These are phyloP conservation scores for Fraxinus albicans DNA, from an alignment of 305 asterid genomes.

Conservation along the genomic window DNA sequence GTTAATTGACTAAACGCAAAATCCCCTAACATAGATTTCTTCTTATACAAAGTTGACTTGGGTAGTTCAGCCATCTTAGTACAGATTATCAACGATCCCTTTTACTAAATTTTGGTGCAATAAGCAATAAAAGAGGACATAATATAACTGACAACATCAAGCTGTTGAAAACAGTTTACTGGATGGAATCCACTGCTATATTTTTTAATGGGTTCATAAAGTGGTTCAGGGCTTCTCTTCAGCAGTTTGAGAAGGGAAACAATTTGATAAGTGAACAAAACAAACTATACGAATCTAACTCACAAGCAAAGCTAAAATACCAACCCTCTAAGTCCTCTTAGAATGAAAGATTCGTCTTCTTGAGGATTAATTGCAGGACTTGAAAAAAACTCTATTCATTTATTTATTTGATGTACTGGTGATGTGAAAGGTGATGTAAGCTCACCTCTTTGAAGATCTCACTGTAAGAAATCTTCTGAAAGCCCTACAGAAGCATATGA, in stretches of 20 bases:
- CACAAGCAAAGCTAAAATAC: background rate
- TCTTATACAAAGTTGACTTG: background rate
- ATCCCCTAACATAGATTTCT: background rate
- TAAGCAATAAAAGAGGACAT: background rate
- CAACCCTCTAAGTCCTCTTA: background rate
- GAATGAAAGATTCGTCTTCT: background rate
- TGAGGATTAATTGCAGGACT: background rate
- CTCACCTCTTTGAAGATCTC: slow-evolving; percentile 85
- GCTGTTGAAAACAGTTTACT: background rate
- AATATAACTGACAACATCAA: background rate
- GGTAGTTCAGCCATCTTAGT: background rate
- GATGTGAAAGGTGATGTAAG: slow-evolving; percentile 13
- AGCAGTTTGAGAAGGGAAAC: background rate
- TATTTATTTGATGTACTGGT: background rate
- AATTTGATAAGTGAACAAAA: background rate
- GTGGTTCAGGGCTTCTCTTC: background rate
- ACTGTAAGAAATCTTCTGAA: slow-evolving; percentile 60
- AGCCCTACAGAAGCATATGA: slow-evolving; percentile 49
- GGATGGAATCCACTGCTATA: background rate
- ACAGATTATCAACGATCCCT: background rate
- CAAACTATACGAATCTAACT: background rate
- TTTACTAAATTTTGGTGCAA: background rate
- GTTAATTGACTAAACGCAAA: background rate
- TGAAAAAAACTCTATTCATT: background rate
- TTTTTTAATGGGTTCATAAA: background rate